Evolutionary conservation across 2,329 filamentous ascomycete species (phyloP).

Genomic region (Camptophora hylomeconis): DNA sequence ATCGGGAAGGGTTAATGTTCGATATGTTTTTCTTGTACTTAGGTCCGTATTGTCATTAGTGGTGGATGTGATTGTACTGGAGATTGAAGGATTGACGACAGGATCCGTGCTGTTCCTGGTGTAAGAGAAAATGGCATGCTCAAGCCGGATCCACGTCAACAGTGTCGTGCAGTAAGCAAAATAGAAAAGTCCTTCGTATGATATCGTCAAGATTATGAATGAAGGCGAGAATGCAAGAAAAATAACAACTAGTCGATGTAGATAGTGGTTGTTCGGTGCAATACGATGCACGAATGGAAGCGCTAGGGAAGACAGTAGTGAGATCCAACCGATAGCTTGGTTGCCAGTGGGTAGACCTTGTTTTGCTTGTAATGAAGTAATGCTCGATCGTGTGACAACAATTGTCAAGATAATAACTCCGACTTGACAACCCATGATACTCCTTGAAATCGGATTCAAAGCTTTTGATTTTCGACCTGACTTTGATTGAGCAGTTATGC

Average conservation of each 20-base stretch:
- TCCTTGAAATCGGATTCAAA: slow-evolving; percentile 24
- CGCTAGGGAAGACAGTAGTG: slow-evolving; percentile 64
- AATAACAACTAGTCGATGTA: slow-evolving; percentile 76
- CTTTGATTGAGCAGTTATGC: slow-evolving; percentile 33
- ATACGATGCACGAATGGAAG: slow-evolving; percentile 72
- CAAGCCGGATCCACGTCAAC: slow-evolving; percentile 81
- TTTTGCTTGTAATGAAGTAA: slow-evolving; percentile 73
- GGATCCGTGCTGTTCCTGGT: slow-evolving; percentile 10
- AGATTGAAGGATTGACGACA: slow-evolving; percentile 13
- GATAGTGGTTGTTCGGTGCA: slow-evolving; percentile 72
- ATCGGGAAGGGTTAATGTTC: slow-evolving; percentile 68
- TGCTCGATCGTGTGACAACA: slow-evolving; percentile 74
- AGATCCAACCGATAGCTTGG: slow-evolving; percentile 71
- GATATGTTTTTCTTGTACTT: slow-evolving; percentile 29
- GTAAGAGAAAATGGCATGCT: slow-evolving; percentile 57
- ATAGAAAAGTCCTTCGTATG: slow-evolving; percentile 94
- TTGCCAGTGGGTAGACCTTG: slow-evolving; percentile 76
- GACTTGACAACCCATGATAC: slow-evolving; percentile 35
- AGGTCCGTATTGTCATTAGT: slow-evolving; percentile 10
- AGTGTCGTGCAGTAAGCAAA: slow-evolving; percentile 73
- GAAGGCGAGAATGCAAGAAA: slow-evolving; percentile 87
- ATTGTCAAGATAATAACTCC: slow-evolving; percentile 72
- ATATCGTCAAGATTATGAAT: slow-evolving; percentile 93
- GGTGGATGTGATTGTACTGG: slow-evolving; percentile 12
- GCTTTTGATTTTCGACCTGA: slow-evolving; percentile 13